phyloP scores from a whole-genome alignment of 352 stramenopile genomes.

The Halophytophthora batemanensis region DNA sequence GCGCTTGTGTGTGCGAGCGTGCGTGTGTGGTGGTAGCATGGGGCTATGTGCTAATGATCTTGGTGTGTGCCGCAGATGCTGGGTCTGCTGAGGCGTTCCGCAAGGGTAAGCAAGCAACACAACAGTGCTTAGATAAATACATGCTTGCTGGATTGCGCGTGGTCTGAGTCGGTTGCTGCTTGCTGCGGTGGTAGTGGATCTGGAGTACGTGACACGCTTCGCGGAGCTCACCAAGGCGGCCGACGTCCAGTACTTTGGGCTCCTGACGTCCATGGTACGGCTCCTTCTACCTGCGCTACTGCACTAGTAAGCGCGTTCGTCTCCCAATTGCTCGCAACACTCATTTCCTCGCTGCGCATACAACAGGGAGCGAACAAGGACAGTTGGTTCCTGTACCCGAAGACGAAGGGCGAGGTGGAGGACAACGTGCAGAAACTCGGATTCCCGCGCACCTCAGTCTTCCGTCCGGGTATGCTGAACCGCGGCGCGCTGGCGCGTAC shows the following conservation, averaged over 20 bases:
- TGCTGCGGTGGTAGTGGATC: slow-evolving; percentile 43
- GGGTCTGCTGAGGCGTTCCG: slow-evolving; percentile 63
- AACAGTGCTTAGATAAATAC: not conserved
- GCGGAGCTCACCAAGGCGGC: slow-evolving; percentile 44
- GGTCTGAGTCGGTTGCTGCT: slow-evolving; percentile 7
- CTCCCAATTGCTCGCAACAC: not conserved
- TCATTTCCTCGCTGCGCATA: not conserved
- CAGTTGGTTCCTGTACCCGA: slow-evolving; percentile 77
- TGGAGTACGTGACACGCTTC: slow-evolving; percentile 65
- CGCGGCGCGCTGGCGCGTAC: slow-evolving; percentile 52
- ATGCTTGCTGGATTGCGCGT: slow-evolving; percentile 3
- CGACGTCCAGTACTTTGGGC: slow-evolving; percentile 54
- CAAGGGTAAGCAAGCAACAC: slow-evolving; percentile 35
- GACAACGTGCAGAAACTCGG: slow-evolving; percentile 55
- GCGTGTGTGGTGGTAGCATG: too few relatives aligned
- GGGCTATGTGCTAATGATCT: too few relatives aligned
- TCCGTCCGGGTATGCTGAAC: slow-evolving; percentile 57
- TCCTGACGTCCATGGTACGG: slow-evolving; percentile 50
- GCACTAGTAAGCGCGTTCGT: not conserved
- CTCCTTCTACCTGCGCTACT: not conserved
- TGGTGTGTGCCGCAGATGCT: too few relatives aligned
- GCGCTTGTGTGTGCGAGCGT: too few relatives aligned
- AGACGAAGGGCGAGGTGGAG: slow-evolving; percentile 75
- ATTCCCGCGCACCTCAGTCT: slow-evolving; percentile 55
- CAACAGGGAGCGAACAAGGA: slow-evolving; percentile 50